These are phyloP conservation scores for Waltiozyma sp. DNA, from an alignment of 1,139 yeast genomes.

Conservation along the genomic window DNA sequence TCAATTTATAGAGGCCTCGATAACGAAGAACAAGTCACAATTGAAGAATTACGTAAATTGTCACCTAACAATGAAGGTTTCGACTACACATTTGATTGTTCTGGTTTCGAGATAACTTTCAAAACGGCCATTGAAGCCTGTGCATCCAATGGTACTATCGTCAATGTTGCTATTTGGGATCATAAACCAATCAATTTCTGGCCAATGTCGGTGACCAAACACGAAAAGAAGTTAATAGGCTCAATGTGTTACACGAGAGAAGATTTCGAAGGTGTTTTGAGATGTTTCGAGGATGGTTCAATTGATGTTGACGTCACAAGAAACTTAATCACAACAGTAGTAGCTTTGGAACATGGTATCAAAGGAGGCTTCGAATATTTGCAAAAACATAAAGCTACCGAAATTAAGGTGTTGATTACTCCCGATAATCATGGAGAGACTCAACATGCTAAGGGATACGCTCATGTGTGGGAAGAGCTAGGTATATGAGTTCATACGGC, in stretches of 20 bases:
- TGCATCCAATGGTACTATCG: conserved; percentile 33
- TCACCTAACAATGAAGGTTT: conserved; percentile 31
- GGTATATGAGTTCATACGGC: too few relatives aligned
- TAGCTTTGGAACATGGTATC: conserved; percentile 31
- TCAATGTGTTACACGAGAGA: conserved; percentile 36
- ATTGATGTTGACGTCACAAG: conserved; percentile 29
- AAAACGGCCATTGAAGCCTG: conserved; percentile 29
- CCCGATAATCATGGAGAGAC: conserved; percentile 22
- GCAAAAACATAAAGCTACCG: conserved; percentile 31
- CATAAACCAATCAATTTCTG: conserved; percentile 27
- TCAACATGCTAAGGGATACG: conserved; percentile 12
- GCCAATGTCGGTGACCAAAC: conserved; percentile 35
- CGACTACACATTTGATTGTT: conserved; percentile 37
- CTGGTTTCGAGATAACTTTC: conserved; percentile 37
- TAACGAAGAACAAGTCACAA: conserved; percentile 17
- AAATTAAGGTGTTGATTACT: conserved; percentile 33
- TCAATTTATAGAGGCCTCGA: conserved; percentile 6
- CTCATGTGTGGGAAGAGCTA: conserved; percentile 3
- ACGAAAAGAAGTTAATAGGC: conserved; percentile 35
- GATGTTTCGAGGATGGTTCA: conserved; percentile 30
- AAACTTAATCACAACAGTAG: conserved; percentile 32
- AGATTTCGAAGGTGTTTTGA: conserved; percentile 38
- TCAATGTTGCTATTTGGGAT: conserved; percentile 44
- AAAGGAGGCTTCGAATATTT: conserved; percentile 34
- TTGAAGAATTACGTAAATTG: conserved; percentile 22